Percentiles rank a stretch among this genome's conserved stretches.
Conservation (phyloP, 768 basidiomycete species). For the Mrakia frigida region DNA sequence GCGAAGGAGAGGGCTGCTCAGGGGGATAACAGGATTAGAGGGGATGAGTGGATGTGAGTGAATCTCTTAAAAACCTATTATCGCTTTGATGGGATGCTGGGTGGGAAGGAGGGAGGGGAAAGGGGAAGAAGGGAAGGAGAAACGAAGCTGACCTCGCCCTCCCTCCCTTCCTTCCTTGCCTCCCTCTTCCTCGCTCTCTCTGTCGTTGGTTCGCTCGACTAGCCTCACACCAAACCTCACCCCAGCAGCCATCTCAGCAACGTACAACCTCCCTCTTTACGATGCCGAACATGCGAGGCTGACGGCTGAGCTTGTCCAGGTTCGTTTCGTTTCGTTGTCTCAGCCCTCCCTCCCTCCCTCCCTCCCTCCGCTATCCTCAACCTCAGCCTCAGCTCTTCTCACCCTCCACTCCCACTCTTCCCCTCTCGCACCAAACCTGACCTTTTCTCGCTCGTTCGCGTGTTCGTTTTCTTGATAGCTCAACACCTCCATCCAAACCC, state of each 20-base stretch:
- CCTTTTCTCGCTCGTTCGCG: too few relatives aligned
- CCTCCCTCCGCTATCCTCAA: not conserved
- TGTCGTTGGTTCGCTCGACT: too few relatives aligned
- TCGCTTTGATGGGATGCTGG: not conserved
- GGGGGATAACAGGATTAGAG: not conserved
- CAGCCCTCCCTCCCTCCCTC: not conserved
- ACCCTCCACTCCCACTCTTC: not conserved
- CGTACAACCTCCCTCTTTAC: slow-evolving; percentile 25
- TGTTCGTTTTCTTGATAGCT: not conserved
- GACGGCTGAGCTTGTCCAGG: slow-evolving; percentile 12
- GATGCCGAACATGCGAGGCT: slow-evolving; percentile 18
- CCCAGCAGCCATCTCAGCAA: slow-evolving; percentile 26
- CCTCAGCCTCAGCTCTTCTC: not conserved
- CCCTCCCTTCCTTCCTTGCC: not conserved
- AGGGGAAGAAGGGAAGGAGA: too few relatives aligned
- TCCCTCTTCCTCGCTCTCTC: not conserved
- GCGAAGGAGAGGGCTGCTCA: not conserved
- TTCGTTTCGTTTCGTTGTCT: not conserved
- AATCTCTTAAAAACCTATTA: not conserved
- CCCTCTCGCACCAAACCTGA: not conserved
- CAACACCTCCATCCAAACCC: not conserved
- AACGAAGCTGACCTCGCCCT: not conserved
- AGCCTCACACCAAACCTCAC: slow-evolving; percentile 22
- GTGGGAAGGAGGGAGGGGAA: too few relatives aligned
- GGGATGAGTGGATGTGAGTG: slow-evolving; percentile 32